Evolutionary conservation across 768 basidiomycete genomes (phyloP).

Genomic region (Ramaria sp.): DNA sequence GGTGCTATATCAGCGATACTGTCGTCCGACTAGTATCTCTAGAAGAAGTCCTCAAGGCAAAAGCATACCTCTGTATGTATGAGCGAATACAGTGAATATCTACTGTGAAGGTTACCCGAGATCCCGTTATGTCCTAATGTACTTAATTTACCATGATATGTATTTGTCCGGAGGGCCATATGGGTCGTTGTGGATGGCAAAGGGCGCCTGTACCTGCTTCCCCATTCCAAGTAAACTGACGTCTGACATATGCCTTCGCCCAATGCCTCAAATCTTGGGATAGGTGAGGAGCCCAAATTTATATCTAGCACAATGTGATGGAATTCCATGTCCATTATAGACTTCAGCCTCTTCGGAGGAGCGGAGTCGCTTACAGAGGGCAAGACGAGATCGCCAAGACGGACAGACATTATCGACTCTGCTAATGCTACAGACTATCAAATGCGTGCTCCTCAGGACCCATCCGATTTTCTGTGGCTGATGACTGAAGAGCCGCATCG

Average conservation of each 20-base stretch:
- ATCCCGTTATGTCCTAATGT: neutral
- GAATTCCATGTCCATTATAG: slow-evolving; percentile 22
- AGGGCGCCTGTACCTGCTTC: neutral
- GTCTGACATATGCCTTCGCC: neutral
- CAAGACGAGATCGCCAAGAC: slow-evolving; percentile 29
- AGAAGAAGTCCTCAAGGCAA: slow-evolving; percentile 84
- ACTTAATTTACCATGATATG: neutral
- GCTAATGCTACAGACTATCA: slow-evolving; percentile 26
- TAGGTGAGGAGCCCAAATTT: no score
- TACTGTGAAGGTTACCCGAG: neutral
- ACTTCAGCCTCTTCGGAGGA: slow-evolving; percentile 75
- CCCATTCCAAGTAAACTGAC: no score
- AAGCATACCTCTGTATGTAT: slow-evolving; percentile 92
- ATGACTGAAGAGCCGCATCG: slow-evolving; percentile 98
- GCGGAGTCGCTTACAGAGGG: slow-evolving; percentile 65
- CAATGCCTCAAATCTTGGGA: no score
- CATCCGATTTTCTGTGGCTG: slow-evolving; percentile 86
- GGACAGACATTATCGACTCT: slow-evolving; percentile 36
- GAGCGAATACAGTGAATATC: slow-evolving; percentile 39
- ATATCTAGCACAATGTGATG: no score
- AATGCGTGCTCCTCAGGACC: slow-evolving; percentile 56
- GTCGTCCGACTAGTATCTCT: slow-evolving; percentile 68
- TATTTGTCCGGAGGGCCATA: neutral
- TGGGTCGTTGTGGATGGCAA: neutral
- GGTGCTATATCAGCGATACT: slow-evolving; percentile 92